Conservation (phyloP, 2,329 filamentous ascomycete genomes). For the Colletotrichum sojae region DNA sequence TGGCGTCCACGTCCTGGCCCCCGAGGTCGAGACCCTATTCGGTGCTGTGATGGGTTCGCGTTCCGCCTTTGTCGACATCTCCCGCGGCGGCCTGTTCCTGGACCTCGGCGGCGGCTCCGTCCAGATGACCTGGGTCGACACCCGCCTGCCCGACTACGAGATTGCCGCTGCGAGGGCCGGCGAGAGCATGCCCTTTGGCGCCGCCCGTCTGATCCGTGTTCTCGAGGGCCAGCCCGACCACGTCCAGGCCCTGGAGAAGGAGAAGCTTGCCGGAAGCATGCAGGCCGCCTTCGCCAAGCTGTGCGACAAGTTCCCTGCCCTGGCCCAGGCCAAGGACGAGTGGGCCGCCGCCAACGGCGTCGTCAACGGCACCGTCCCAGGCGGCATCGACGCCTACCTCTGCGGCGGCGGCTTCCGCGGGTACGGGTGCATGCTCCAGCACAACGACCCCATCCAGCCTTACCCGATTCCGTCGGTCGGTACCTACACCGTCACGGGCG, state of each 20-base stretch:
- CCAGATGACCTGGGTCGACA: slow-evolving; percentile 76
- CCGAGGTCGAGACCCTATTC: slow-evolving; percentile 85
- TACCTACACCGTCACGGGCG: slow-evolving; percentile 77
- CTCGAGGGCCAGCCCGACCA: slow-evolving; percentile 58
- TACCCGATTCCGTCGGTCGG: slow-evolving; percentile 90
- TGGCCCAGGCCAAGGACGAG: slow-evolving; percentile 54
- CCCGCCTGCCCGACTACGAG: slow-evolving; percentile 62
- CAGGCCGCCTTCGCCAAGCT: slow-evolving; percentile 71
- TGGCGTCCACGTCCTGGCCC: slow-evolving; percentile 79
- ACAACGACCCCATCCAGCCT: slow-evolving; percentile 77
- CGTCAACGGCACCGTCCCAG: slow-evolving; percentile 44
- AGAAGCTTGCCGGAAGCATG: slow-evolving; percentile 72
- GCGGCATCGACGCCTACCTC: slow-evolving; percentile 81
- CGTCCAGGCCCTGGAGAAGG: slow-evolving; percentile 61
- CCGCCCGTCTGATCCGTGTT: slow-evolving; percentile 68
- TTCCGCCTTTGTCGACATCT: slow-evolving; percentile 77
- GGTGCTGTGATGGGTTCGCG: slow-evolving; percentile 85
- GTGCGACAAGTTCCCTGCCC: slow-evolving; percentile 62
- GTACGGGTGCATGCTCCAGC: slow-evolving; percentile 92
- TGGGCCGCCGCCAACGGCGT: slow-evolving; percentile 47
- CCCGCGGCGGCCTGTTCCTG: slow-evolving; percentile 80
- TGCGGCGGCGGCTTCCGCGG: slow-evolving; percentile 92
- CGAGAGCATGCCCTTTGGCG: slow-evolving; percentile 73
- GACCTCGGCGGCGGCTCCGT: slow-evolving; percentile 84
- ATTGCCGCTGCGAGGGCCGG: slow-evolving; percentile 67